Base-by-base conservation (phyloP, 2,329 filamentous ascomycete species). In the Colletotrichum musae region DNA sequence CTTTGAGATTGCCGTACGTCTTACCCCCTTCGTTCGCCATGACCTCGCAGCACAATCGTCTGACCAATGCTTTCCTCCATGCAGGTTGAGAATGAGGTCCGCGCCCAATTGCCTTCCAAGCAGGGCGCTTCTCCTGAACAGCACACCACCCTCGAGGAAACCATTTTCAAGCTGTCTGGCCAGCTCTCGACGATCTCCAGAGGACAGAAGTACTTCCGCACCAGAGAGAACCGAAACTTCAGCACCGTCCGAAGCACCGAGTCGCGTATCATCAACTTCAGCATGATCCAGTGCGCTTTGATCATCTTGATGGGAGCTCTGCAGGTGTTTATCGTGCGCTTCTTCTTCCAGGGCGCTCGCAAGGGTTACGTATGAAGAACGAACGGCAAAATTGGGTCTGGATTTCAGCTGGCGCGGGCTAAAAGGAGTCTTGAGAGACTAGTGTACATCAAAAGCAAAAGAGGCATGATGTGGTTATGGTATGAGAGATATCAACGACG, bases 181-280 rank as follows among this genome's bases (percentile, higher is more conserved):
- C 94, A 97, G 79, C 85, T 99, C 58, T 97, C 94, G 15, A 98
- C 95, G 71, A 96, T 99, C 78, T 94, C 93, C 50, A 90, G 96
- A 77, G 98, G 97, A 85, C 96, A 99, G 79, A 99, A 99, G 81
- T 99, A 99, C 86, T 99, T 99, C 91, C 93, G 97, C 72, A 99
- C 96, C 3, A 91, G 96, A 74, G 96, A 99, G 87, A 99, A 99
- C 88, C 90, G 96, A 71, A 99, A 99, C 84, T 98, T 99, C 84
- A 97, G 94, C 84, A 99, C 96, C 10, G 96, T 99, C 76, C 89
- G 94, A 80, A 98, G 95, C 84, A 99, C 96, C 48, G 96, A 99
- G 86, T 90, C 90, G 80, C 89, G 96, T 72, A 99, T 99, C 77
- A 94, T 98, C 85, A 98, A 98, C 84, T 97, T 99, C 82, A 97